Evolutionary conservation across 2,329 filamentous ascomycete genomes (phyloP).

Genomic region (Exophiala oligosperma): DNA sequence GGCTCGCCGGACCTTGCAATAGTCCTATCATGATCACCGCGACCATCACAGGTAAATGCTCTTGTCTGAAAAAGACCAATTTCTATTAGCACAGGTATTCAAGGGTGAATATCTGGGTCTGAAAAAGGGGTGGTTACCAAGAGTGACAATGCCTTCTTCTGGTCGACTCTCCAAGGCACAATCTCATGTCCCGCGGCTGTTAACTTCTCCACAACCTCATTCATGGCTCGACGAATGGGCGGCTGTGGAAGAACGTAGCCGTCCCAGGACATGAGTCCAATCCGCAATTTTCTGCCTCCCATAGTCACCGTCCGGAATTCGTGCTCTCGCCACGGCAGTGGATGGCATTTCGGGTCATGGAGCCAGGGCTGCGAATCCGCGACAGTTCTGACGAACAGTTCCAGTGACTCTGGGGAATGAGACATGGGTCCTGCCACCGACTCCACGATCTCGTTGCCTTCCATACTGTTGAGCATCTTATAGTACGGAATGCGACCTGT

Average conservation of each 20-base stretch:
- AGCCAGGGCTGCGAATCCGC: slow-evolving; percentile 51
- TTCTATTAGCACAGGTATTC: too few relatives aligned
- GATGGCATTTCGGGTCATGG: slow-evolving; percentile 42
- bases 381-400: slow-evolving; percentile 42
- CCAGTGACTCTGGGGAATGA: slow-evolving; percentile 50
- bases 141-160: not conserved
- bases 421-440: slow-evolving; percentile 55
- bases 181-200: slow-evolving; percentile 16
- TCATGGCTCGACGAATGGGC: slow-evolving; percentile 54
- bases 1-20: not conserved
- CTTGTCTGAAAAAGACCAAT: not conserved
- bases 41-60: not conserved
- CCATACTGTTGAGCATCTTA: slow-evolving; percentile 1
- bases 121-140: not conserved
- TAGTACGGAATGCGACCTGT: slow-evolving; percentile 38
- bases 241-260: slow-evolving; percentile 64
- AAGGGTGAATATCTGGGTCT: not conserved
- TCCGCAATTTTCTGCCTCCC: slow-evolving; percentile 40
- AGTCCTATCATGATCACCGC: not conserved
- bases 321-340: slow-evolving; percentile 47
- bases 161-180: slow-evolving; percentile 1
- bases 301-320: slow-evolving; percentile 4
- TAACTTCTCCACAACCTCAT: slow-evolving; percentile 46
- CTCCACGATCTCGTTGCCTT: slow-evolving; percentile 36
- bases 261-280: slow-evolving; percentile 56